Percentiles rank a stretch among this genome's conserved stretches.
These are phyloP conservation scores for Trichoderma asperelloides DNA, from an alignment of 495 filamentous ascomycete species.

Conservation along the genomic window DNA sequence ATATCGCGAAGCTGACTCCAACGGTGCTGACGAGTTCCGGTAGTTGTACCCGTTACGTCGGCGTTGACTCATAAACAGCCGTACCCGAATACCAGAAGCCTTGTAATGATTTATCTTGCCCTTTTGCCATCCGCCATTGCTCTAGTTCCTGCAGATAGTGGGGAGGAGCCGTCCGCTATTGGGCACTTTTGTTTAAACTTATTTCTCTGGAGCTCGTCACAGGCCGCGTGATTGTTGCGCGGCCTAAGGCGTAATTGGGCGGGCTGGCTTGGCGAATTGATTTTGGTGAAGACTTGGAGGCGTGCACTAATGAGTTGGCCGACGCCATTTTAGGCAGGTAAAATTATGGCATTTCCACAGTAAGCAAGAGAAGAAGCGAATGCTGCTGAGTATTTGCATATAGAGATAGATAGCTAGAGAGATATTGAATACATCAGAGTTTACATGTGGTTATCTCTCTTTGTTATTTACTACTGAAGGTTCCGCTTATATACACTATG, in stretches of 20 bases:
- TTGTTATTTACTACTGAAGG: no score
- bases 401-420: no score
- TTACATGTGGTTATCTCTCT: no score
- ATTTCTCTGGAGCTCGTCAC: neutral
- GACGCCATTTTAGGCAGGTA: neutral
- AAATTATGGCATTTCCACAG: neutral
- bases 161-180: neutral
- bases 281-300: neutral
- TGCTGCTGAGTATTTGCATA: no score
- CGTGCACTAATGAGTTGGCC: neutral
- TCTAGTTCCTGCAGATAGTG: neutral
- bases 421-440: no score
- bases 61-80: neutral
- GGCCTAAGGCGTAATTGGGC: neutral
- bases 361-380: no score
- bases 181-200: neutral
- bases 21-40: neutral
- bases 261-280: neutral
- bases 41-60: neutral
- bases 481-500: neutral
- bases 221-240: neutral
- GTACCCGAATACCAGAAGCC: neutral
- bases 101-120: neutral
- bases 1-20: neutral
- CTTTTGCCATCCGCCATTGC: no score